Conservation (phyloP, 192 early-diverging fungal species). For the Backusella liffmaniae region DNA sequence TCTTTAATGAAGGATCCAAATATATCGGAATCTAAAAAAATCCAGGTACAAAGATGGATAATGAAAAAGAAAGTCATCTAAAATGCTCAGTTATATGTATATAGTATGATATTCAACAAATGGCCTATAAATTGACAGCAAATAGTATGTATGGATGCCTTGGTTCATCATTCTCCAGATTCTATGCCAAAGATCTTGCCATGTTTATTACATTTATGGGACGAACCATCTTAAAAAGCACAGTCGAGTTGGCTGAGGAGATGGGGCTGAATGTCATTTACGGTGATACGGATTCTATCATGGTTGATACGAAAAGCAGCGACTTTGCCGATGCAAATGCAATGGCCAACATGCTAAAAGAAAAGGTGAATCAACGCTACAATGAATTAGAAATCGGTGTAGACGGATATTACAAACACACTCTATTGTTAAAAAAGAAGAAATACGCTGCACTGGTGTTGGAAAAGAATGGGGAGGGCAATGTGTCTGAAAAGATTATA, state of each 20-base stretch:
- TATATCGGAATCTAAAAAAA: constrained; percentile 43
- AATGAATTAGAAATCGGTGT: constrained; percentile 92
- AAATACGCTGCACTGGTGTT: constrained; percentile 92
- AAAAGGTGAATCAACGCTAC: constrained; percentile 88
- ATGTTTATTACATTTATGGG: constrained; percentile 96
- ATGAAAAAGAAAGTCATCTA: neutral
- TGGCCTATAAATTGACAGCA: constrained; percentile 94
- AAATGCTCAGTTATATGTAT: neutral
- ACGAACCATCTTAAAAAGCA: constrained; percentile 92
- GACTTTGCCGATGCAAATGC: constrained; percentile 70
- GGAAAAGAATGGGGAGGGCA: constrained; percentile 48
- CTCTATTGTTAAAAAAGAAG: constrained; percentile 95
- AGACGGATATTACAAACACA: constrained; percentile 86
- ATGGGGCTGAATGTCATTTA: constrained; percentile 91
- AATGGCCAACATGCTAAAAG: constrained; percentile 81
- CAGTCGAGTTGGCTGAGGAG: constrained; percentile 78
- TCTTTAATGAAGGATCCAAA: constrained; percentile 78
- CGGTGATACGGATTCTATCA: constrained; percentile 99
- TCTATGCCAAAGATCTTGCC: constrained; percentile 95
- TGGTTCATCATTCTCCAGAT: constrained; percentile 91
- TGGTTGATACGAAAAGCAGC: constrained; percentile 87
- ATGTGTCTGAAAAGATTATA: constrained; percentile 53
- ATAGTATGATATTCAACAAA: constrained; percentile 89
- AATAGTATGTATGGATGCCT: constrained; percentile 99
- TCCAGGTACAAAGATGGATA: constrained; percentile 34